Evolutionary conservation across 805 yeast species (phyloP).

Genomic region (Kuraishia piskuri): DNA sequence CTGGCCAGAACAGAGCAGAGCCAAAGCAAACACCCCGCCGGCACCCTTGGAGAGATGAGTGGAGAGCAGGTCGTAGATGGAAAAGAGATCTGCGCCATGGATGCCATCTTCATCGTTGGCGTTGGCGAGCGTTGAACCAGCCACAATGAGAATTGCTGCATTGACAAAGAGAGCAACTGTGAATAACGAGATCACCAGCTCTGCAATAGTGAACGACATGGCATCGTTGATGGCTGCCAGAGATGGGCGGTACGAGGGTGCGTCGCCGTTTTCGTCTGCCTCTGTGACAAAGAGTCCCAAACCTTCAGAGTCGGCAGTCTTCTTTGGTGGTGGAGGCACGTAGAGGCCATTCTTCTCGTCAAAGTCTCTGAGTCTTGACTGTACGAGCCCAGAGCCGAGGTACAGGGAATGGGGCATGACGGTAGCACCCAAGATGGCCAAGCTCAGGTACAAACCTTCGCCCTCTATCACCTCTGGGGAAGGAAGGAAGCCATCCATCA

Average conservation of each 20-base stretch:
- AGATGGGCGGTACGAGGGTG: constrained; percentile 54
- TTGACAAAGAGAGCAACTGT: constrained; percentile 90
- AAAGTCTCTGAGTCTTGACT: constrained; percentile 72
- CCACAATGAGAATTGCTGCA: constrained; percentile 82
- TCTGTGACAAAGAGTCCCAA: constrained; percentile 10
- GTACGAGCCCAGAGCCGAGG: constrained; percentile 84
- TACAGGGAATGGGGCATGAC: constrained; percentile 93
- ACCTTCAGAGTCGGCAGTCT: constrained; percentile 24
- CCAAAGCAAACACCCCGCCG: constrained; percentile 82
- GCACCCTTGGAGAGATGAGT: constrained; percentile 75
- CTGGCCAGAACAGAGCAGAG: constrained; percentile 85
- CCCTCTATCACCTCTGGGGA: constrained; percentile 34
- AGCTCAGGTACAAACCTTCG: constrained; percentile 67
- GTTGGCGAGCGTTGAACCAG: constrained; percentile 70
- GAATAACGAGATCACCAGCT: constrained; percentile 71
- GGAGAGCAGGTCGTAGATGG: constrained; percentile 66
- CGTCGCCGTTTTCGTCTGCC: constrained; percentile 1
- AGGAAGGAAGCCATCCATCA: constrained; percentile 65
- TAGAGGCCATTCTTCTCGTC: constrained; percentile 64
- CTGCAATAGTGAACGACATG: constrained; percentile 74
- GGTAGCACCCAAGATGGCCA: constrained; percentile 89
- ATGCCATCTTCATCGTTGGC: constrained; percentile 36
- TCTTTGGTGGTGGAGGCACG: constrained; percentile 19
- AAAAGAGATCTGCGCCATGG: constrained; percentile 72
- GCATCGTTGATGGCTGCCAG: constrained; percentile 73